phyloP scores from a whole-genome alignment of 2,329 filamentous ascomycete species.

The Chaetomium sp. region DNA sequence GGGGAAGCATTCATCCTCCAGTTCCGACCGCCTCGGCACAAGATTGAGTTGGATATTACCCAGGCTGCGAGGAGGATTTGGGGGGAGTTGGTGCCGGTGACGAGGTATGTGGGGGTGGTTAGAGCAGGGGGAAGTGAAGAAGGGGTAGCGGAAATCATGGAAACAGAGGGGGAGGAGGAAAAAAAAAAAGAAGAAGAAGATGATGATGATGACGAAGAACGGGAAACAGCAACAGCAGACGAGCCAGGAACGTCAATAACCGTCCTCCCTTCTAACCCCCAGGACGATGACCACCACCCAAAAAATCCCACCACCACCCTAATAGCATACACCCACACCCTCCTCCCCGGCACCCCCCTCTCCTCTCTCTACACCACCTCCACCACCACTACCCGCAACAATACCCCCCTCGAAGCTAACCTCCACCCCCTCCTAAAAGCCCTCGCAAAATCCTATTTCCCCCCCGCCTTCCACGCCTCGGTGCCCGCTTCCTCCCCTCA shows the following conservation, averaged over 20 bases:
- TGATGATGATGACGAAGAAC: no score
- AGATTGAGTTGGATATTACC: constrained; percentile 34
- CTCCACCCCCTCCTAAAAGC: constrained; percentile 30
- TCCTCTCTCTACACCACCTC: constrained; percentile 18
- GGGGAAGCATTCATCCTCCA: constrained; percentile 33
- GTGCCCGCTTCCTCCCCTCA: constrained; percentile 7
- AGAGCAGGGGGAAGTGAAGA: no score
- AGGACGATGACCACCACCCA: no score
- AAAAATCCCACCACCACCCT: constrained; percentile 21
- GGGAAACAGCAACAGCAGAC: no score
- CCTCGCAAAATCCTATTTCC: constrained; percentile 30
- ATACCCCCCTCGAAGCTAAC: constrained; percentile 8
- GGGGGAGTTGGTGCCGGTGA: no score
- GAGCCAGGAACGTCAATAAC: no score
- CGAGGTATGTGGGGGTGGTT: no score
- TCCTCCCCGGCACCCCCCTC: constrained; percentile 37
- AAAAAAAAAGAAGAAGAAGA: no score
- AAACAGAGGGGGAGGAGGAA: no score
- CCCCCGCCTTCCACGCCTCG: constrained; percentile 31
- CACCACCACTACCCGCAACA: constrained; percentile 1
- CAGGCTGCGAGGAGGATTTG: constrained; percentile 26
- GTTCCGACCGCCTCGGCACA: constrained; percentile 40
- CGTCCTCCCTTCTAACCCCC: no score
- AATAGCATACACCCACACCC: constrained; percentile 37
- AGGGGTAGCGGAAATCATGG: no score